These are phyloP conservation scores for Biscogniauxia sp. DNA, from an alignment of 2,329 filamentous ascomycete genomes.

Conservation along the genomic window DNA sequence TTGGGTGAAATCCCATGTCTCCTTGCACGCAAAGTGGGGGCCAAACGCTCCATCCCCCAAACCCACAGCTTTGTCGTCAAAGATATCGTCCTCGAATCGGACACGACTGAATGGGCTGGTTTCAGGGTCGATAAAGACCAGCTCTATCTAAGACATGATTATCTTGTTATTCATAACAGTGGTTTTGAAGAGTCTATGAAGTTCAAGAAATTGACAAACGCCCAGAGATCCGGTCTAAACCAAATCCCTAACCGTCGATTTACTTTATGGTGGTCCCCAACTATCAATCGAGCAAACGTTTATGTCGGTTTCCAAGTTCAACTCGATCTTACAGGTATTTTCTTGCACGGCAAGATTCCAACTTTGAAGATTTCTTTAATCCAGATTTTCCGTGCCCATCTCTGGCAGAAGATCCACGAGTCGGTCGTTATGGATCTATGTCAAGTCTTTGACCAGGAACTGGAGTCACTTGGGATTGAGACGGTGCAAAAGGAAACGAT, in stretches of 20 bases:
- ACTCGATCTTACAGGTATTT: constrained; percentile 95
- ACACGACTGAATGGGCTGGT: constrained; percentile 46
- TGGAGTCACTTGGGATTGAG: constrained; percentile 94
- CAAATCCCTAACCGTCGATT: constrained; percentile 99
- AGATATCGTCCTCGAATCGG: constrained; percentile 41
- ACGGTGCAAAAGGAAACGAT: constrained; percentile 99
- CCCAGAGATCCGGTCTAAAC: constrained; percentile 92
- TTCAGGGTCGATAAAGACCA: constrained; percentile 51
- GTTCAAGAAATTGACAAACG: constrained; percentile 98
- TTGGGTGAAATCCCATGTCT: too few relatives aligned
- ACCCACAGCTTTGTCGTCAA: constrained; percentile 37
- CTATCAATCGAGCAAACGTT: constrained; percentile 93
- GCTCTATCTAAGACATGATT: constrained; percentile 40
- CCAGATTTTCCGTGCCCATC: constrained; percentile 97
- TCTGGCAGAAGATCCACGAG: constrained; percentile 99
- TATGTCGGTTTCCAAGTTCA: constrained; percentile 99
- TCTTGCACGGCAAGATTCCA: constrained; percentile 98
- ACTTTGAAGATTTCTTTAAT: constrained; percentile 97
- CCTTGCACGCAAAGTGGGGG: too few relatives aligned
- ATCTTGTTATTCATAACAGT: constrained; percentile 45
- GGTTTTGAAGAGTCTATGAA: constrained; percentile 74
- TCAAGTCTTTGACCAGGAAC: constrained; percentile 95
- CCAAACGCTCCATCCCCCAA: too few relatives aligned
- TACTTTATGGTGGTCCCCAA: constrained; percentile 95
- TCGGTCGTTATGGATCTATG: constrained; percentile 99